These are phyloP conservation scores for Thelephora terrestris DNA, from an alignment of 1,284 basidiomycete genomes.

Conservation along the genomic window DNA sequence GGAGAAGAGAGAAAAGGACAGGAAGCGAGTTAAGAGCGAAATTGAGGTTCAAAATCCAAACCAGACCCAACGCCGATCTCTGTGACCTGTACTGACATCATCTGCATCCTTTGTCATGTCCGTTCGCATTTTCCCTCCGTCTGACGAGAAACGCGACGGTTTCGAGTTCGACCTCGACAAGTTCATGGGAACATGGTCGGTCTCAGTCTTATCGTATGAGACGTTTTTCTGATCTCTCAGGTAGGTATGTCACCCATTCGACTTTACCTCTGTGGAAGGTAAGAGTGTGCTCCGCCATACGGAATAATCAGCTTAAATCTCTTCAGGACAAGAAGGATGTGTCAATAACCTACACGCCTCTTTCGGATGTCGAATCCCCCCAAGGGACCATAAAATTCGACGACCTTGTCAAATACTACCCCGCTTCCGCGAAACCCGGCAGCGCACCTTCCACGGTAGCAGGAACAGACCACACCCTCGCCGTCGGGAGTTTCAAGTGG, in stretches of 20 bases:
- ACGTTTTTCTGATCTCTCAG: not conserved
- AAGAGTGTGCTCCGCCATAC: not conserved
- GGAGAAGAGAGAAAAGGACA: too few species aligned
- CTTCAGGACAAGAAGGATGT: constrained; percentile 31
- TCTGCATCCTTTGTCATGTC: too few species aligned
- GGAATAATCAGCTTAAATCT: not conserved
- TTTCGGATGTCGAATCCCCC: constrained; percentile 12
- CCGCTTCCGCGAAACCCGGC: constrained; percentile 15
- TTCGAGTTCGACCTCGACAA: constrained; percentile 20
- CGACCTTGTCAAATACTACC: constrained; percentile 30
- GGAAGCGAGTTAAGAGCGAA: too few species aligned
- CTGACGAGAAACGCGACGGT: too few species aligned
- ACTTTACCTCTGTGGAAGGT: constrained; percentile 41
- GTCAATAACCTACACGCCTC: constrained; percentile 30
- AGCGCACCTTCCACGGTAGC: constrained; percentile 23
- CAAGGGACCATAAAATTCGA: constrained; percentile 18
- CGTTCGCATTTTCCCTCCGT: too few species aligned
- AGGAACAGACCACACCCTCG: constrained; percentile 26
- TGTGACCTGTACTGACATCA: too few species aligned
- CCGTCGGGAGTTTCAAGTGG: constrained; percentile 34
- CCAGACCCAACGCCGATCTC: too few species aligned
- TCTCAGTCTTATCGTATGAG: not conserved
- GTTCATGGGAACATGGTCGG: constrained; percentile 33
- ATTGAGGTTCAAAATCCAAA: too few species aligned
- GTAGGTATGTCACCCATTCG: constrained; percentile 32